Evolutionary conservation across 1,284 basidiomycete genomes (phyloP).

Genomic region (Cutaneotrichosporon sp.): DNA sequence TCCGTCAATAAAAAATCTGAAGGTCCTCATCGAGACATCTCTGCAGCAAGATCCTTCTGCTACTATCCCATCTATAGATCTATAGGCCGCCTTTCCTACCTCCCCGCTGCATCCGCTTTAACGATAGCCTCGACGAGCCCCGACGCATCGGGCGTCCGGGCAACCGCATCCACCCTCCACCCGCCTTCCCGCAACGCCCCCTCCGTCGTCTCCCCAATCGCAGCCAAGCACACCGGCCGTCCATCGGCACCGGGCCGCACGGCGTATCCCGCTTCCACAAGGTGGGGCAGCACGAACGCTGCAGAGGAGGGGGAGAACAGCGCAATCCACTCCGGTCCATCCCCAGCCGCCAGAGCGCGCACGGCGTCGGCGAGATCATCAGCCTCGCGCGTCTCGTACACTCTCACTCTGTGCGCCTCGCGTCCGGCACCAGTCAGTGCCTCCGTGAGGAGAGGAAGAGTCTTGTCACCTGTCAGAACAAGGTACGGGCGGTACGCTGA

Average conservation of each 20-base stretch:
- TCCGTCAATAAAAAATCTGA: no score
- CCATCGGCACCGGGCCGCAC: neutral
- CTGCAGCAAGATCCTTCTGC: no score
- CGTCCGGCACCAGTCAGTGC: constrained; percentile 20
- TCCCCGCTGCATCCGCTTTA: constrained; percentile 1
- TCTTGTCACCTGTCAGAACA: constrained; percentile 40
- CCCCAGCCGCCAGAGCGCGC: constrained; percentile 60
- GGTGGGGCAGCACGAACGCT: constrained; percentile 25
- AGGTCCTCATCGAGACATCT: no score
- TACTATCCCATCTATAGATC: no score
- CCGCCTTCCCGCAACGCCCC: constrained; percentile 19
- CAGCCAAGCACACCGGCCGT: constrained; percentile 21
- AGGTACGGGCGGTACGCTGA: constrained; percentile 27
- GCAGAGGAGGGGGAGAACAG: constrained; percentile 46
- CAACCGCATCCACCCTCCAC: constrained; percentile 33
- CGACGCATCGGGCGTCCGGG: constrained; percentile 33
- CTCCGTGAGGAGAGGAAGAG: constrained; percentile 27
- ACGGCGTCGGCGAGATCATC: constrained; percentile 53
- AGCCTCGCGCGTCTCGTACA: constrained; percentile 22
- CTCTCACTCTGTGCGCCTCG: constrained; percentile 18
- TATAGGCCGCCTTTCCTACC: neutral
- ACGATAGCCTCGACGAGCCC: constrained; percentile 26
- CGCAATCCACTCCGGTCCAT: constrained; percentile 57
- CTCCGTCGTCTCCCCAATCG: constrained; percentile 43
- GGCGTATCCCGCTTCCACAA: neutral